Base-by-base conservation (phyloP, 1,284 basidiomycete genomes). In the Cutaneotrichosporon mucoides region DNA sequence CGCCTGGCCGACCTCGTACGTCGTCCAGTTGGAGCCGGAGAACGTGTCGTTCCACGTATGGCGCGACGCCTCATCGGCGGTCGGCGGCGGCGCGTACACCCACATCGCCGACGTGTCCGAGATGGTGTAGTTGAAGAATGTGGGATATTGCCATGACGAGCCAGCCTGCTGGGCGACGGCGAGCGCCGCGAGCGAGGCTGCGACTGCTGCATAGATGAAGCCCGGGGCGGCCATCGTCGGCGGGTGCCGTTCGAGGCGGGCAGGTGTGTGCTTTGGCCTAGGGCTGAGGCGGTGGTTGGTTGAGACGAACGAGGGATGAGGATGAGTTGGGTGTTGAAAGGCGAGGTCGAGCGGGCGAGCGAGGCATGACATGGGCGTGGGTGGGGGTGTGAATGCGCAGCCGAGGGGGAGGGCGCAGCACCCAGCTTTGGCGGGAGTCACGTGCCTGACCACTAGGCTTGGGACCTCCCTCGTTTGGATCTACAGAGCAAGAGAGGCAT, bases 31-130 rank as follows among this genome's bases (percentile, higher is more conserved):
- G 10, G 50, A 47, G 15, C 16, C 13, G 4, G 50, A 15, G 36
- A 57, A 57, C 24, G 50, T 40, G 35, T 44, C 37, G 44, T 57
- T 57, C 56, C 56, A 57, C 13, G 41, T 35, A 24, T 33, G 24
- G 11, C 41, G 37, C 3, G 38, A 16, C 24, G 54, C 3, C 16
- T n/a, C 48, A 11, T 41, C 48, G 11, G 3, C 8, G 12, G 49
- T 51, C 15, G 15, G 37, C 34, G 5, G 10, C 8, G 55, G 55
- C 5, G 5, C 45, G 42, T 37, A 57, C n/a, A n/a, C 3, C 38
- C 48, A 41, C 42, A 45, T 36, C 15, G 55, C 48, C 16, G 48
- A 51, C 6, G 49, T 51, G 48, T 57, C 55, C 13, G 9, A 16
- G 36, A 57, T 33, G 36, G 48, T 50, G 48, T 41, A 51, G 49